Base-by-base conservation (phyloP, 2,329 filamentous ascomycete genomes). In the Phialemonium atrogriseum region DNA sequence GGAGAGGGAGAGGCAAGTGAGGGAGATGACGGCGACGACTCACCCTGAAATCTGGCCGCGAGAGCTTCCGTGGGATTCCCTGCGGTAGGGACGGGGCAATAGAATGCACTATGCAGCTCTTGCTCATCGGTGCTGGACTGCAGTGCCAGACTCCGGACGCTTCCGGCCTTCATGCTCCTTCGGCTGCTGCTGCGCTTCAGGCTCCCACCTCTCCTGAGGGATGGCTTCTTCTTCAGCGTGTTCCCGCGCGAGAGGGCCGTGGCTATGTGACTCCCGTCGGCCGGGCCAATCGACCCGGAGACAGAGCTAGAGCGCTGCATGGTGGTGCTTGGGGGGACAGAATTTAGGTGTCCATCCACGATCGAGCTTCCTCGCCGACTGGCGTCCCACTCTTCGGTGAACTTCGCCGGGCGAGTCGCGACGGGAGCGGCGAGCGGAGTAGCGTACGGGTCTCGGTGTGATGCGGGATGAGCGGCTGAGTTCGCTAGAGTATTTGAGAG, bases 61-160 rank as follows among this genome's bases (percentile, higher is more conserved):
- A 98, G 68, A 30, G 84, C 70, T 36, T 96, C 89, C 2, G 91
- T 96, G 3, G 91, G 91, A 32, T 79, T 87, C 4, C 86, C 85
- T 12, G 73, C 75, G 5, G 85, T 95, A 4, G 88, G 91, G 20
- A 98, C 81, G 1, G 91, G 91, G 29, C 86, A 87, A 54, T 79
- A 80, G 54, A 95, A 95, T 25, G 82, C 85, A 58, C 84, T 95
- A 52, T 88, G 82, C 43, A 70, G 66, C 51, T 85, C 78, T 37
- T 80, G 74, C 38, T 74, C 70, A 38, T 85, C 80, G 18, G 67
- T 68, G 5, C 67, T 73, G 37, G 83, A 77, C 37, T 84, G 83
- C 35, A 87, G 61, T 16, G 73, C 77, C 35, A 94, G 66, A 48
- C 87, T 93, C 46, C 78, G 77, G 31, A 95, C 85, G 53, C 87